Percentiles rank a stretch among this genome's conserved stretches.
phyloP scores from a whole-genome alignment of 345 rosid genomes.

The Pelargonium nanum region DNA sequence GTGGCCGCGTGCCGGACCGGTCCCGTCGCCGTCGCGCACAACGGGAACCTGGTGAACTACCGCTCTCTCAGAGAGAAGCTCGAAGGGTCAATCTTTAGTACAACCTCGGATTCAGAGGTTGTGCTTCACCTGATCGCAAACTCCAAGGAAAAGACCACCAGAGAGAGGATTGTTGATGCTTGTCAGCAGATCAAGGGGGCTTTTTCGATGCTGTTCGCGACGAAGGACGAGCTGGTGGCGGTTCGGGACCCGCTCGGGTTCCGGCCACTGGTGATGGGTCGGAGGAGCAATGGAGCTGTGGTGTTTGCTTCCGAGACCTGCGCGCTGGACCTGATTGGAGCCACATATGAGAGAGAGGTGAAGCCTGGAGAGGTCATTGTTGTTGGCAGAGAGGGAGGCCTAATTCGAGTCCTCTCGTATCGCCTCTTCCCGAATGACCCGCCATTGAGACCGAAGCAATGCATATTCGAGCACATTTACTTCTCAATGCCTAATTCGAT shows the following conservation, averaged over 20 bases:
- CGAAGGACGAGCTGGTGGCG: conserved; percentile 87
- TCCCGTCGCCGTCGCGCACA: conserved; percentile 87
- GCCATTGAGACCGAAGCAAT: conserved; percentile 56
- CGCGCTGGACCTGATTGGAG: conserved; percentile 94
- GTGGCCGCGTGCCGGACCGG: conserved; percentile 86
- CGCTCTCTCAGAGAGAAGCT: conserved; percentile 45
- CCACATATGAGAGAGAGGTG: conserved; percentile 85
- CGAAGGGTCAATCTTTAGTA: conserved; percentile 87
- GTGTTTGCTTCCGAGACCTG: conserved; percentile 95
- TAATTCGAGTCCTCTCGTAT: conserved; percentile 9
- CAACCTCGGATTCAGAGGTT: conserved; percentile 92
- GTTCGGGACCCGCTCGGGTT: conserved; percentile 87
- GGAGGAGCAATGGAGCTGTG: conserved; percentile 85
- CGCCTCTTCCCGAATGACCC: conserved; percentile 61
- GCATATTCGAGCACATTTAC: conserved; percentile 91
- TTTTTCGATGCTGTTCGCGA: conserved; percentile 84
- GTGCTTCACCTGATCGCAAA: conserved; percentile 91
- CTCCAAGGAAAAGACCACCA: conserved; percentile 77
- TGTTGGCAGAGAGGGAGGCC: conserved; percentile 72
- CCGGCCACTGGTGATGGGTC: conserved; percentile 91
- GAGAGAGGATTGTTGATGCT: conserved; percentile 82
- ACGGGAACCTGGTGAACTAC: conserved; percentile 87
- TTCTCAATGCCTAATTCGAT: conserved; percentile 76
- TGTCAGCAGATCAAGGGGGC: conserved; percentile 83
- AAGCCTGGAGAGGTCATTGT: conserved; percentile 84